A percentile compares a stretch with the other conserved stretches of the same genome.
Conservation (phyloP, 768 basidiomycete species). For the Tylopilus cervinicoccineus region DNA sequence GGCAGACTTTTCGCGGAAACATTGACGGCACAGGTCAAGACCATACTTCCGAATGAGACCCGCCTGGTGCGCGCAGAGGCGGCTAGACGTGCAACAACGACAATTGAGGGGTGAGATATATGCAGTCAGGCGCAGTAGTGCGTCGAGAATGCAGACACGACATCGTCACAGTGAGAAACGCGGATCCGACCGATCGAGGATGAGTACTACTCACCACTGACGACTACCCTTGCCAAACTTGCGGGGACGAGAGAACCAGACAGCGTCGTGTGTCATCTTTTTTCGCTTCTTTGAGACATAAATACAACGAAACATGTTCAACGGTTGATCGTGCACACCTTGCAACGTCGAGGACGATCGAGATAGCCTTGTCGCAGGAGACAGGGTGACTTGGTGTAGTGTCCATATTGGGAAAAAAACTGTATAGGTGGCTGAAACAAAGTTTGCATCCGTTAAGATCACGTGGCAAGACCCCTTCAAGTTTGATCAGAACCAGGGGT, state of each 20-base stretch:
- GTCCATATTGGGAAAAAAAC: constrained; percentile 15
- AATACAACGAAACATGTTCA: not conserved
- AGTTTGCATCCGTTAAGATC: constrained; percentile 1
- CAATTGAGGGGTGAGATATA: not conserved
- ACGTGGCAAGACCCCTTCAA: constrained; percentile 5
- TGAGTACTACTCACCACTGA: constrained; percentile 68
- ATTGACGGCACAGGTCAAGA: constrained; percentile 95
- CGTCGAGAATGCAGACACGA: not conserved
- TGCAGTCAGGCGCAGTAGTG: not conserved
- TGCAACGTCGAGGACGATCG: constrained; percentile 13
- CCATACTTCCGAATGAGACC: constrained; percentile 98
- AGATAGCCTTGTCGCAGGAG: not conserved
- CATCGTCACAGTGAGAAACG: not conserved
- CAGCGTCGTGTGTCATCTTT: constrained; percentile 98
- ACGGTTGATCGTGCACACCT: constrained; percentile 13
- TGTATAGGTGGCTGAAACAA: constrained; percentile 28
- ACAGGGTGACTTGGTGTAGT: too few species aligned
- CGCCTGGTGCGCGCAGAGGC: constrained; percentile 94
- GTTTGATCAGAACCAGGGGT: too few species aligned
- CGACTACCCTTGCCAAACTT: constrained; percentile 95
- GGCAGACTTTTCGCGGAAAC: constrained; percentile 94
- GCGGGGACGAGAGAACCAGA: constrained; percentile 96
- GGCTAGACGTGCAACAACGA: constrained; percentile 54
- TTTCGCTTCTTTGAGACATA: constrained; percentile 23
- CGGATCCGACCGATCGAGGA: not conserved